A percentile compares a stretch with the other conserved stretches of the same genome.
Evolutionary conservation across 805 yeast genomes (phyloP).

Genomic region (Cyberlindnera euphorbiae): DNA sequence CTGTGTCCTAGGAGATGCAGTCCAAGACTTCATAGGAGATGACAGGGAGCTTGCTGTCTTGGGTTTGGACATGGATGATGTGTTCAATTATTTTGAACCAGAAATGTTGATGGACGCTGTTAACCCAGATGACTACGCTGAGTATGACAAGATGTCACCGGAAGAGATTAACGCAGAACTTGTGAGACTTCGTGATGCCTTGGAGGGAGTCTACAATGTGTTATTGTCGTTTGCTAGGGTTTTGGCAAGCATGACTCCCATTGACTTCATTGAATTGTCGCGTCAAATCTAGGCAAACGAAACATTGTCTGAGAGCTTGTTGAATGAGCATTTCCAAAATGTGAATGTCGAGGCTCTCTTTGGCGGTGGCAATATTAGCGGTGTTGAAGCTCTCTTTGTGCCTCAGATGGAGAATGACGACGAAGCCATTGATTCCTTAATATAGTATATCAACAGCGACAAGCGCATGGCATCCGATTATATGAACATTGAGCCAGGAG

Average conservation of each 20-base stretch:
- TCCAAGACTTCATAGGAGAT: conserved; percentile 12
- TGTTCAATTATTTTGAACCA: conserved; percentile 13
- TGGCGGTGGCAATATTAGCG: too few species aligned
- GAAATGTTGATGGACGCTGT: conserved; percentile 12
- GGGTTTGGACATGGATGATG: conserved; percentile 13
- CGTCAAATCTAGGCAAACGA: conserved; percentile 5
- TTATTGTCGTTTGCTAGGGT: conserved; percentile 14
- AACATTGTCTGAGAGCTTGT: conserved; percentile 2
- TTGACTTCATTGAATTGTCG: conserved; percentile 15
- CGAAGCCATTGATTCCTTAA: conserved; percentile 1
- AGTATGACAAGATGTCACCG: conserved; percentile 8
- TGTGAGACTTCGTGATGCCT: conserved; percentile 7
- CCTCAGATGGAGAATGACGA: conserved; percentile 1
- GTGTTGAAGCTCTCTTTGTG: neutral
- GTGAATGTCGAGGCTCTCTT: neutral
- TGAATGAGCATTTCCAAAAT: conserved; percentile 5
- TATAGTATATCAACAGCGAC: conserved; percentile 3
- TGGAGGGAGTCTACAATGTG: conserved; percentile 13
- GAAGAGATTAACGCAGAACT: conserved; percentile 14
- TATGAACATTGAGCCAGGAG: too few species aligned
- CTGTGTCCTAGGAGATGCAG: conserved; percentile 1
- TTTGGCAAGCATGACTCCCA: conserved; percentile 12
- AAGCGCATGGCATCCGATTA: too few species aligned
- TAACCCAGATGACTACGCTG: conserved; percentile 7
- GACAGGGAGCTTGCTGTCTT: conserved; percentile 13